A percentile compares a stretch with the other conserved stretches of the same genome.
Evolutionary conservation across 805 yeast genomes (phyloP).

Genomic region (Grigorovia transvaalensis): DNA sequence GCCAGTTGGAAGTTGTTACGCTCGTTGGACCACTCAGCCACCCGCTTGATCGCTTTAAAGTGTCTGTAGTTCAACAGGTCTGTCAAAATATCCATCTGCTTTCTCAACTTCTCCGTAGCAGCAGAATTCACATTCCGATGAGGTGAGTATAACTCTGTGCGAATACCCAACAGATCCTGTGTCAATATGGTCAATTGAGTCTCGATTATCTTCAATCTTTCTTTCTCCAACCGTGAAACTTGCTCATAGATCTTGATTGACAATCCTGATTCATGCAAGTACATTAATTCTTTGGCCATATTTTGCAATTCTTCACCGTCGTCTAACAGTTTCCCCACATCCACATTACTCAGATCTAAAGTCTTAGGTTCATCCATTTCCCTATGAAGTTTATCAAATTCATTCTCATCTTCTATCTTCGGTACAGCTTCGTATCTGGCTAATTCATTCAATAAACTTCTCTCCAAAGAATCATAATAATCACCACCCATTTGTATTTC

Average conservation of each 20-base stretch:
- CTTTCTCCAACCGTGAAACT: slow-evolving; percentile 6
- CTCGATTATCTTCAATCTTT: slow-evolving; percentile 15
- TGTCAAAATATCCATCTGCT: slow-evolving; percentile 18
- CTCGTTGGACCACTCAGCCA: not conserved
- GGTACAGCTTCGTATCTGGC: slow-evolving; percentile 25
- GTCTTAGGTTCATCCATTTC: not conserved
- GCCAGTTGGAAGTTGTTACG: not conserved
- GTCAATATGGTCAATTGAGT: slow-evolving; percentile 9
- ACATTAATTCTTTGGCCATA: slow-evolving; percentile 1
- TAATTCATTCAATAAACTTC: slow-evolving; percentile 32
- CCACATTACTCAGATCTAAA: not conserved
- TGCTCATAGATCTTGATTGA: slow-evolving; percentile 9
- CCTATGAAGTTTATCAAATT: not conserved
- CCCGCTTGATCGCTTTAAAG: slow-evolving; percentile 12
- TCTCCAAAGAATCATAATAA: slow-evolving; percentile 33
- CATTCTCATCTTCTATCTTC: slow-evolving; percentile 3
- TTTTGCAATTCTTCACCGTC: slow-evolving; percentile 8
- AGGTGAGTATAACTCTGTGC: slow-evolving; percentile 9
- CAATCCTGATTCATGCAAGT: slow-evolving; percentile 4
- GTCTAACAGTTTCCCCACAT: not conserved
- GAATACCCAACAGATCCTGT: slow-evolving; percentile 8
- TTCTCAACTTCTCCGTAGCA: slow-evolving; percentile 10
- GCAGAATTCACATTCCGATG: slow-evolving; percentile 6
- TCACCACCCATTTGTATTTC: slow-evolving; percentile 42
- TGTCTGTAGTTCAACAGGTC: slow-evolving; percentile 17